phyloP scores from a whole-genome alignment of 139 green algal genomes.

The Pleodorina starrii region DNA sequence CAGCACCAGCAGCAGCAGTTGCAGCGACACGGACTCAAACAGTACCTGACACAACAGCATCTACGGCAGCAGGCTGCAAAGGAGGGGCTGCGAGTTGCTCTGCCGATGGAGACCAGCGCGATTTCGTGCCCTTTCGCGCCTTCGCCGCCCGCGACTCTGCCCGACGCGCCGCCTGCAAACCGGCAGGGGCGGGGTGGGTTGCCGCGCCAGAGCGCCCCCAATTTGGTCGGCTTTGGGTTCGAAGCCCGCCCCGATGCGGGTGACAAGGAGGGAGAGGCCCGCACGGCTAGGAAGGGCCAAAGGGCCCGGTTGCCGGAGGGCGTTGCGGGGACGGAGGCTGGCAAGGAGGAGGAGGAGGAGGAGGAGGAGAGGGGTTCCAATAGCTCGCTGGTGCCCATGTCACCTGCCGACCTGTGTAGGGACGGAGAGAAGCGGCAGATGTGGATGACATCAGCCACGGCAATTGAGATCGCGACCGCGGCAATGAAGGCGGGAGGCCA shows the following conservation, averaged over 20 bases:
- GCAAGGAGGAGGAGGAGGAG: background rate
- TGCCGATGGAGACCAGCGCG: background rate
- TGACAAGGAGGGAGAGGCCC: background rate
- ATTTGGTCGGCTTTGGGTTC: background rate
- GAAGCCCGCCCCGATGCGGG: background rate
- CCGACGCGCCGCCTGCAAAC: background rate
- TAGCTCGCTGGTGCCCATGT: background rate
- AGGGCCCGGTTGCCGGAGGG: background rate
- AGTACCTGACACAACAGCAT: too few species aligned
- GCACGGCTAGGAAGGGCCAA: too few species aligned
- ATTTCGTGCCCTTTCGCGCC: background rate
- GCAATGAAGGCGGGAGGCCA: background rate
- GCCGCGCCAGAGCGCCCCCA: background rate
- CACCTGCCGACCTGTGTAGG: background rate
- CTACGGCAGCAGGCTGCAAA: too few species aligned
- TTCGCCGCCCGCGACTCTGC: background rate
- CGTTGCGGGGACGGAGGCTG: too few species aligned
- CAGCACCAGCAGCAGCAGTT: background rate
- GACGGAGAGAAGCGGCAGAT: background rate
- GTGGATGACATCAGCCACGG: too few species aligned
- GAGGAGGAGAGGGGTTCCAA: background rate
- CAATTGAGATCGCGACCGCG: background rate
- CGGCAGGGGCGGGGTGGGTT: background rate
- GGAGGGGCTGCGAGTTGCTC: too few species aligned
- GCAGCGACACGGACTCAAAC: background rate